These are phyloP conservation scores for Linum trigynum DNA, from an alignment of 345 rosid genomes.

Conservation along the genomic window DNA sequence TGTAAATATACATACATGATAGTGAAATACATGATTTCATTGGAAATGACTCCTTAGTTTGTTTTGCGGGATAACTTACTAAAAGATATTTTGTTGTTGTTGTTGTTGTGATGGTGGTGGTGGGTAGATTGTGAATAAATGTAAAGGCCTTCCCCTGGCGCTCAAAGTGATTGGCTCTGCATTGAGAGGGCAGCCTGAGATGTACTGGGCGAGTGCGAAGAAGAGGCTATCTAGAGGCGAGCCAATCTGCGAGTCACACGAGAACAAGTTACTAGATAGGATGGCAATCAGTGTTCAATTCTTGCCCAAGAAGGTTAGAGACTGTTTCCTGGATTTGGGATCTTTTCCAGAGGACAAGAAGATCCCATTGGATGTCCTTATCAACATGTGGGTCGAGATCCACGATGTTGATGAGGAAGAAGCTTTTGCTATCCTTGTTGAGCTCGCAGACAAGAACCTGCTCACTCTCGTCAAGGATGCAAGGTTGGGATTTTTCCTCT, in stretches of 20 bases:
- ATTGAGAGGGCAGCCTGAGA: slow-evolving; percentile 46
- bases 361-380: slow-evolving; percentile 78
- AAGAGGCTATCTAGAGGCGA: slow-evolving; percentile 56
- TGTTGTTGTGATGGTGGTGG: slow-evolving; percentile 6
- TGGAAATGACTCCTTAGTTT: too few relatives aligned
- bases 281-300: slow-evolving; percentile 62
- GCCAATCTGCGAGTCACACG: slow-evolving; percentile 66
- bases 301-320: slow-evolving; percentile 34
- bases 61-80: not conserved
- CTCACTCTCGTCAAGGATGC: slow-evolving; percentile 74
- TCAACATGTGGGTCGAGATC: slow-evolving; percentile 76
- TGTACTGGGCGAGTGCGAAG: slow-evolving; percentile 60
- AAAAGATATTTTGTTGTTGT: not conserved
- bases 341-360: slow-evolving; percentile 93
- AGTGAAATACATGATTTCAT: too few relatives aligned
- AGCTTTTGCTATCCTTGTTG: slow-evolving; percentile 58
- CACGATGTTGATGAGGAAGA: slow-evolving; percentile 48
- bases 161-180: slow-evolving; percentile 93
- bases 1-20: too few relatives aligned
- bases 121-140: slow-evolving; percentile 60
- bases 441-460: slow-evolving; percentile 72
- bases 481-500: slow-evolving; percentile 23
- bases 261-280: slow-evolving; percentile 51
- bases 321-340: slow-evolving; percentile 58
- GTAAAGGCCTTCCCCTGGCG: slow-evolving; percentile 92